These are phyloP conservation scores for Aspergillus fijiensis DNA, from an alignment of 2,329 filamentous ascomycete genomes.

Conservation along the genomic window DNA sequence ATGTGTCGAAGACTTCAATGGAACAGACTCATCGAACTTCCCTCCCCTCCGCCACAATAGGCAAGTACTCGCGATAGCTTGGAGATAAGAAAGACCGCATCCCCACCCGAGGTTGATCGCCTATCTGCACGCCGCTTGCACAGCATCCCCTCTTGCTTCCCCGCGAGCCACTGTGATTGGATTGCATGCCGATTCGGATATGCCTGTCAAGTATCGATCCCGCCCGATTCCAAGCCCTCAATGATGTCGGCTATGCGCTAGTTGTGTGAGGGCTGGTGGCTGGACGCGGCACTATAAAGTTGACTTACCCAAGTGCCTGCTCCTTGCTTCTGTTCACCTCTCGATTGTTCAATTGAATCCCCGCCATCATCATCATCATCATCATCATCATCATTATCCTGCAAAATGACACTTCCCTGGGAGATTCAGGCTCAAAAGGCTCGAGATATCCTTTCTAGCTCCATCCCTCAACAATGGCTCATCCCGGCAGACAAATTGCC, in stretches of 20 bases:
- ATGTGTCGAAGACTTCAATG: no score
- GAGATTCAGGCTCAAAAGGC: conserved; percentile 33
- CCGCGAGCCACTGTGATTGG: not conserved
- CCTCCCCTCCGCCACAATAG: not conserved
- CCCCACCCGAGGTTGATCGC: conserved; percentile 2
- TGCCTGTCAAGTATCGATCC: not conserved
- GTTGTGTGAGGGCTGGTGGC: not conserved
- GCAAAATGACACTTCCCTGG: conserved; percentile 31
- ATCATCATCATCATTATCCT: not conserved
- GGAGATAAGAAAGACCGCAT: not conserved
- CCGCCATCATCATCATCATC: not conserved
- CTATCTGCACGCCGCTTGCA: not conserved
- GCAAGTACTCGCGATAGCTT: conserved; percentile 2
- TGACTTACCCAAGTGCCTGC: not conserved
- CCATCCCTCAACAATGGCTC: conserved; percentile 39
- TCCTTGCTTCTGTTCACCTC: not conserved
- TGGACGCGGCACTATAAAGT: not conserved
- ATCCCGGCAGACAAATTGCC: conserved; percentile 30
- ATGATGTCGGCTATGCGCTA: not conserved
- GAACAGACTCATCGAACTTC: no score
- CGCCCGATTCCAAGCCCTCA: not conserved
- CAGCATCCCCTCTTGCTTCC: not conserved
- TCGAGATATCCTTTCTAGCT: conserved; percentile 33
- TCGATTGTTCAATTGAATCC: not conserved
- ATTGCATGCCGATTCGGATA: not conserved